Evolutionary conservation across 139 green algal genomes (phyloP).

Genomic region (Picochlorum sp.): DNA sequence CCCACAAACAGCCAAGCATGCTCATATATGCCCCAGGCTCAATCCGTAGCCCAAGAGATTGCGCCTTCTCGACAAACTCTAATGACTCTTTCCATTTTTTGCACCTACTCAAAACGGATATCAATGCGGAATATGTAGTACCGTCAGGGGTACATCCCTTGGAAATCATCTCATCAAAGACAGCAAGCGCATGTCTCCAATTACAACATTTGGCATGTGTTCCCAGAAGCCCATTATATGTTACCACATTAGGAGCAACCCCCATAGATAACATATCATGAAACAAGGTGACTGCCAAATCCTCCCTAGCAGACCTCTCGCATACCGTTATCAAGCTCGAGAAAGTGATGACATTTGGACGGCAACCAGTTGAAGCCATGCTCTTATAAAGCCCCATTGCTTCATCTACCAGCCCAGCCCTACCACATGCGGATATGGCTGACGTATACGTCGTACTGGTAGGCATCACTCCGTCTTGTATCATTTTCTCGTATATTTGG

Average conservation of each 20-base stretch:
- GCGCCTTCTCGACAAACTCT: constrained; percentile 1
- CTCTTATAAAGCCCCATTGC: constrained; percentile 50
- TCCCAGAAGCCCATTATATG: constrained; percentile 21
- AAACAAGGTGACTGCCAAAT: constrained; percentile 15
- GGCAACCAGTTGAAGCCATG: constrained; percentile 50
- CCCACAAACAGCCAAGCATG: constrained; percentile 62
- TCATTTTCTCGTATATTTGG: constrained; percentile 36
- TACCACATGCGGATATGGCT: constrained; percentile 62
- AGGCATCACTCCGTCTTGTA: constrained; percentile 37
- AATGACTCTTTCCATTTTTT: constrained; percentile 18
- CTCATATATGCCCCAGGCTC: constrained; percentile 73
- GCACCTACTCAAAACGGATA: constrained; percentile 40
- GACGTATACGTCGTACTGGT: constrained; percentile 73
- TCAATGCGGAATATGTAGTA: constrained; percentile 63
- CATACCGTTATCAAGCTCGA: constrained; percentile 72
- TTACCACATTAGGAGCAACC: constrained; percentile 23
- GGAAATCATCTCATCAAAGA: constrained; percentile 68
- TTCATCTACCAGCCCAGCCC: constrained; percentile 34
- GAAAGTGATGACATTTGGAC: constrained; percentile 76
- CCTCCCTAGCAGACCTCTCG: constrained; percentile 17
- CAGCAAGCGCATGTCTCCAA: constrained; percentile 59
- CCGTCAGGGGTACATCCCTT: constrained; percentile 56
- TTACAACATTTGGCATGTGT: constrained; percentile 12
- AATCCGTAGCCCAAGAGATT: constrained; percentile 12
- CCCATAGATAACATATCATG: constrained; percentile 19